A percentile compares a stretch with the other conserved stretches of the same genome.
Evolutionary conservation across 2,329 filamentous ascomycete species (phyloP).

Genomic region (Xylariaceae sp.): DNA sequence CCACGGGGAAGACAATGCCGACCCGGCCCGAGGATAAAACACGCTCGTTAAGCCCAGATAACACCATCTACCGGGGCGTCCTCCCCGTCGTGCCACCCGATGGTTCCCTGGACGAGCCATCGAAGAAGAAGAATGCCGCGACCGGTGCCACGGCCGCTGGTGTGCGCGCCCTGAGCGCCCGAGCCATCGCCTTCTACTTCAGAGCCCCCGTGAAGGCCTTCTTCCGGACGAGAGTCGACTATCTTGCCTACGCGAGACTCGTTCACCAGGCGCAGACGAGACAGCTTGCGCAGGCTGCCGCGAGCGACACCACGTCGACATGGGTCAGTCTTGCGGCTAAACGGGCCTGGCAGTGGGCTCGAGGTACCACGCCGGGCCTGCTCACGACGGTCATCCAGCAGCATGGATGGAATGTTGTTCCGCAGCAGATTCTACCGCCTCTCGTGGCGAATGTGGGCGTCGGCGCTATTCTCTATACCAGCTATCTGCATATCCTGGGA

Average conservation of each 20-base stretch:
- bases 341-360: slow-evolving; percentile 46
- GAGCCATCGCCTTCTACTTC: slow-evolving; percentile 87
- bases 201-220: slow-evolving; percentile 87
- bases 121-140: slow-evolving; percentile 50
- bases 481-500: slow-evolving; percentile 66
- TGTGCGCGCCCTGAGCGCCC: slow-evolving; percentile 75
- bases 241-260: slow-evolving; percentile 55
- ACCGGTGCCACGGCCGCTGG: slow-evolving; percentile 79
- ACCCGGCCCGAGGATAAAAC: slow-evolving; percentile 29
- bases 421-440: slow-evolving; percentile 71
- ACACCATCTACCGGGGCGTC: slow-evolving; percentile 34
- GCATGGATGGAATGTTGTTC: slow-evolving; percentile 70
- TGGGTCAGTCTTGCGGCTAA: slow-evolving; percentile 32
- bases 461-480: slow-evolving; percentile 69
- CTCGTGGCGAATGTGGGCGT: slow-evolving; percentile 69
- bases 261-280: slow-evolving; percentile 45
- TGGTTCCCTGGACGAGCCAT: slow-evolving; percentile 41
- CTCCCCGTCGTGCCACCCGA: slow-evolving; percentile 43
- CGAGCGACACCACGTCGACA: slow-evolving; percentile 34
- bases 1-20: slow-evolving; percentile 27
- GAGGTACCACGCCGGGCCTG: slow-evolving; percentile 64
- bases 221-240: slow-evolving; percentile 85
- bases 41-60: slow-evolving; percentile 19
- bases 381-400: slow-evolving; percentile 60
- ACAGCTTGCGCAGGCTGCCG: slow-evolving; percentile 34